Conservation (phyloP, 495 filamentous ascomycete species). For the Penicillium manginii region DNA sequence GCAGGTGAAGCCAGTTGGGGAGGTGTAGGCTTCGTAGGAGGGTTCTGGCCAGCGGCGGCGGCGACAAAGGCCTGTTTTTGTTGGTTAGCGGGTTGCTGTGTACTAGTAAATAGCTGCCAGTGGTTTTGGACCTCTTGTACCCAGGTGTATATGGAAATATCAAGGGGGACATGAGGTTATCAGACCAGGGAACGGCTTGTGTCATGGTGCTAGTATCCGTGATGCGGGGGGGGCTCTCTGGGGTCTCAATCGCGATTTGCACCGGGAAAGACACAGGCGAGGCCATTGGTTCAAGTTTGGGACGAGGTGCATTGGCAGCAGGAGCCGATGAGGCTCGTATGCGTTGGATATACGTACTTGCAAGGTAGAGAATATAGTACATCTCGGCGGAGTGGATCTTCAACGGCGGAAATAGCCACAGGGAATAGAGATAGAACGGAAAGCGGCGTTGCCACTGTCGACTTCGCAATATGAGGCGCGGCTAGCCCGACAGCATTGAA, state of each 20-base stretch:
- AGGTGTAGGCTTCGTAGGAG: conserved; percentile 77
- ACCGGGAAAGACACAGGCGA: background rate
- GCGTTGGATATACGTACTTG: conserved; percentile 54
- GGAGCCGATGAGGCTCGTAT: background rate
- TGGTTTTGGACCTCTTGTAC: too few relatives aligned
- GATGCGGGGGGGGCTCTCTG: background rate
- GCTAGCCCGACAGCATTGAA: conserved; percentile 40
- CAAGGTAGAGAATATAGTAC: conserved; percentile 73
- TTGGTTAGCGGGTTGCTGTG: background rate
- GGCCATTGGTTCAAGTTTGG: background rate
- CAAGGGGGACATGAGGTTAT: background rate
- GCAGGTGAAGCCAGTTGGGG: conserved; percentile 76
- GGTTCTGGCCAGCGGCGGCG: conserved; percentile 96
- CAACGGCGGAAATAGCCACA: background rate
- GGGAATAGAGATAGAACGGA: conserved; percentile 22
- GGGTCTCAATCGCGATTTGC: background rate
- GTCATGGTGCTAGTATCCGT: background rate
- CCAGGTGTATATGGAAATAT: background rate
- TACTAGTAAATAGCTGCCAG: too few relatives aligned
- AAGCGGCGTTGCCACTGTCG: conserved; percentile 24
- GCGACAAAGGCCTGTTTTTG: conserved; percentile 80
- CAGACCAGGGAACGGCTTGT: background rate
- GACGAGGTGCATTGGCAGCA: background rate
- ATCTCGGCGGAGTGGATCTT: conserved; percentile 34
- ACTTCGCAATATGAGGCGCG: conserved; percentile 29